Percentiles rank a stretch among this genome's conserved stretches.
Evolutionary conservation across 164 flowering plant genomes (phyloP).

Genomic region (Stephania japonica): DNA sequence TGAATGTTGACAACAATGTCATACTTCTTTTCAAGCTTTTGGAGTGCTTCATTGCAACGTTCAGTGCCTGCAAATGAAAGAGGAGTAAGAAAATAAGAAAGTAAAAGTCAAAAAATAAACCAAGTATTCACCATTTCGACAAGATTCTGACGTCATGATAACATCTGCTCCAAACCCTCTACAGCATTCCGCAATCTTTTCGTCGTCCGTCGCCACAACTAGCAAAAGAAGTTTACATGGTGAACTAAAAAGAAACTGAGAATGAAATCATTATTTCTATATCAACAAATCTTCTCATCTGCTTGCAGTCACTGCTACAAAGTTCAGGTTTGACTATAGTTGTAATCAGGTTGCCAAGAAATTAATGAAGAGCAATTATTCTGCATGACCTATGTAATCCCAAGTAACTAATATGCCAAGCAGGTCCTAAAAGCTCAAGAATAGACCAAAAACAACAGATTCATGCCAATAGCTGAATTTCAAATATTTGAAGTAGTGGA

Average conservation of each 20-base stretch:
- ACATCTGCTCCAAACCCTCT: conserved; percentile 91
- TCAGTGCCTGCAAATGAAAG: conserved; percentile 57
- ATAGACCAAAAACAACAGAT: not conserved
- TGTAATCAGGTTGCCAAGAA: not conserved
- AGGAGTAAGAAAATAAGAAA: not conserved
- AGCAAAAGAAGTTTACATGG: conserved; percentile 12
- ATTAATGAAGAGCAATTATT: not conserved
- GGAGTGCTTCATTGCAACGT: conserved; percentile 88
- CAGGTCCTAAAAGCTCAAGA: not conserved
- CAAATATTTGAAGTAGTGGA: not conserved
- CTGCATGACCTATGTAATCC: not conserved
- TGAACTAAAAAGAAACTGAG: not conserved
- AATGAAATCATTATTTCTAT: not conserved
- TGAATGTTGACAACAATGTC: conserved; percentile 97
- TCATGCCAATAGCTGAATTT: not conserved
- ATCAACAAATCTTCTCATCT: not conserved
- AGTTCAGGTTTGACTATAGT: not conserved
- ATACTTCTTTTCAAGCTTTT: conserved; percentile 72
- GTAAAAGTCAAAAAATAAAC: not conserved
- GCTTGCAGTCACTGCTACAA: not conserved
- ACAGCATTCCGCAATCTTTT: conserved; percentile 90
- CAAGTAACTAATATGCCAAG: not conserved
- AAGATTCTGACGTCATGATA: conserved; percentile 90
- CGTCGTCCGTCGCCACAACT: conserved; percentile 98
- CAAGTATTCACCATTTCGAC: conserved; percentile 59